Percentiles rank a stretch among this genome's conserved stretches.
Evolutionary conservation across 352 stramenopile genomes (phyloP).

Genomic region (Phytophthora chlamydospora): DNA sequence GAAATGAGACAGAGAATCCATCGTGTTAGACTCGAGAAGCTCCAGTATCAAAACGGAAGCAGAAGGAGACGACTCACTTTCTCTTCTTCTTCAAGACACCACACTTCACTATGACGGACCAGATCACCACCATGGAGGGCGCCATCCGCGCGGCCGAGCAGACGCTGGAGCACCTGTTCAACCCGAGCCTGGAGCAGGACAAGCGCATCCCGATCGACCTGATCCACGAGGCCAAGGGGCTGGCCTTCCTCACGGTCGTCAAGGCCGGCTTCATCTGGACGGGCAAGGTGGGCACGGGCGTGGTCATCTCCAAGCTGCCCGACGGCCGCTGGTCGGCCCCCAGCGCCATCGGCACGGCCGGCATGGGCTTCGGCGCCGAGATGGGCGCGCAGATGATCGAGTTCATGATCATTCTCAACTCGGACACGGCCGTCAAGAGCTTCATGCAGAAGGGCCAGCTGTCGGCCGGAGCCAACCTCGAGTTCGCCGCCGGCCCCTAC

Average conservation of each 20-base stretch:
- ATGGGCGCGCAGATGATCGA: constrained; percentile 84
- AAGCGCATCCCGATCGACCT: constrained; percentile 91
- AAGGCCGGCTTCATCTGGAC: constrained; percentile 92
- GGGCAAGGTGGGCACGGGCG: constrained; percentile 86
- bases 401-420: constrained; percentile 95
- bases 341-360: constrained; percentile 93
- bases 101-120: constrained; percentile 57
- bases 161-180: constrained; percentile 93
- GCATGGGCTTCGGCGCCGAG: constrained; percentile 88
- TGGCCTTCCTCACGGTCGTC: constrained; percentile 93
- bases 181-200: constrained; percentile 84
- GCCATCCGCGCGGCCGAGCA: constrained; percentile 90
- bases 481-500: constrained; percentile 84
- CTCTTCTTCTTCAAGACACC: constrained; percentile 1
- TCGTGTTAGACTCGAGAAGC: constrained; percentile 8
- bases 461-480: constrained; percentile 82
- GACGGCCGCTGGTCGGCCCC: constrained; percentile 96
- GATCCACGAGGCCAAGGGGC: constrained; percentile 88
- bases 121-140: constrained; percentile 90
- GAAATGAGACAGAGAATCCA: no score
- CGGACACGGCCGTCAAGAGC: constrained; percentile 90
- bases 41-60: constrained; percentile 5
- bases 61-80: not conserved
- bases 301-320: constrained; percentile 94
- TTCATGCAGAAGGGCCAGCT: constrained; percentile 88